Conservation (phyloP, 768 basidiomycete genomes). For the Boletus edulis region DNA sequence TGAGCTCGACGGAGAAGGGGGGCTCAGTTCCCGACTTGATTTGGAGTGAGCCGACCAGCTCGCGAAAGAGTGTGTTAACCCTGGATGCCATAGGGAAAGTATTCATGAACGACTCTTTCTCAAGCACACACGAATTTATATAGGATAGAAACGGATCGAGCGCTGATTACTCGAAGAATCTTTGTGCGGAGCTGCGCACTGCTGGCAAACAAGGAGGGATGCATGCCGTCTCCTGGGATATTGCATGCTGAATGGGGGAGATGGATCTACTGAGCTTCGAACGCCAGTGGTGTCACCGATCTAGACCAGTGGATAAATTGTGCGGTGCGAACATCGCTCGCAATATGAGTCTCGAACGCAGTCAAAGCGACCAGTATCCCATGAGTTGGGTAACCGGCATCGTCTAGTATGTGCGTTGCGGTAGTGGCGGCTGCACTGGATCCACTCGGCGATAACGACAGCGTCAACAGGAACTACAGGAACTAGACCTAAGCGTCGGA, state of each 20-base stretch:
- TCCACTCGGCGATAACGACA: background rate
- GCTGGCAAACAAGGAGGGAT: background rate
- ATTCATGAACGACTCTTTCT: background rate
- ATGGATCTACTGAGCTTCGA: background rate
- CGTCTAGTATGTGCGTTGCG: background rate
- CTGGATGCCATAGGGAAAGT: constrained; percentile 9
- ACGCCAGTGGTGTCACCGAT: background rate
- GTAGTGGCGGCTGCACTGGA: background rate
- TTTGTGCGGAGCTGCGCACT: background rate
- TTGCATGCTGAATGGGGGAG: background rate
- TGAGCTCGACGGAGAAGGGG: constrained; percentile 10
- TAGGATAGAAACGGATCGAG: background rate
- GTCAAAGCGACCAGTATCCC: background rate
- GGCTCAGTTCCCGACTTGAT: background rate
- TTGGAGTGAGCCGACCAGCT: background rate
- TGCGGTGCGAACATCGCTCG: background rate
- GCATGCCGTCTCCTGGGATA: background rate
- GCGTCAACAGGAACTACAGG: constrained; percentile 4
- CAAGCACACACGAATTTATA: constrained; percentile 8
- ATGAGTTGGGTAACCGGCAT: background rate
- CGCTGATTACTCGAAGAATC: background rate
- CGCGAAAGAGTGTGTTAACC: background rate
- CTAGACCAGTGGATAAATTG: constrained; percentile 7
- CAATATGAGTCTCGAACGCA: constrained; percentile 1
- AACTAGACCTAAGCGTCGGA: background rate